Percentiles rank a stretch among this genome's conserved stretches.
Conservation (phyloP, 352 stramenopile species). For the Phytopythium boreale region DNA sequence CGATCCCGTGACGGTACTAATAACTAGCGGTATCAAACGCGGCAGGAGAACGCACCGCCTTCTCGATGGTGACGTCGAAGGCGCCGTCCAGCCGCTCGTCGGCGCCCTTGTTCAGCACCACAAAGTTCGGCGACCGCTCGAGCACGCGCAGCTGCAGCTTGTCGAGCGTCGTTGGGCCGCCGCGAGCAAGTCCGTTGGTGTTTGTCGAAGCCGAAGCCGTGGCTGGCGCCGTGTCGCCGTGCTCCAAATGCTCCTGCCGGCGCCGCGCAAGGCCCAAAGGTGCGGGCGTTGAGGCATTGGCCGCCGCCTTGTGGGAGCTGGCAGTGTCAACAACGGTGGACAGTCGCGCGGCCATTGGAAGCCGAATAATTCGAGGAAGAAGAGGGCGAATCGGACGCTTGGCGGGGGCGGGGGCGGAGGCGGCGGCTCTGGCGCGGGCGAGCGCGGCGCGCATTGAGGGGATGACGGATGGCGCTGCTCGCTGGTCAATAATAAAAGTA, state of each 20-base stretch:
- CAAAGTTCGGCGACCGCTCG: constrained; percentile 42
- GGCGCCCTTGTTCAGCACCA: constrained; percentile 78
- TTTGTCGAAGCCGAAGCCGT: neutral
- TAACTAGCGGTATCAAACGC: neutral
- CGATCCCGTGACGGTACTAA: too few relatives aligned
- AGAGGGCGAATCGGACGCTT: neutral
- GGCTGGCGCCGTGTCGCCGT: constrained; percentile 8
- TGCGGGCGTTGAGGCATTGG: neutral
- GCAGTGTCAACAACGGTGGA: neutral
- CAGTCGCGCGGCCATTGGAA: neutral
- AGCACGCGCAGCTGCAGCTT: constrained; percentile 57
- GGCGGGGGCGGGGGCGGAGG: neutral
- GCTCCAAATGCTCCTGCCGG: constrained; percentile 48
- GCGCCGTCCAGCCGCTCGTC: constrained; percentile 85
- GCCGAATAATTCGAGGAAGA: neutral
- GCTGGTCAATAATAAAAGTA: neutral
- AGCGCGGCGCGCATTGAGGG: neutral
- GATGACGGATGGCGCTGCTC: neutral
- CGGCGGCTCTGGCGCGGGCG: neutral
- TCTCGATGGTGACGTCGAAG: constrained; percentile 89
- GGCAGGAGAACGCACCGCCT: constrained; percentile 43
- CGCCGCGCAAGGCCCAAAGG: constrained; percentile 23
- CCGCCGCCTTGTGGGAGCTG: too few relatives aligned
- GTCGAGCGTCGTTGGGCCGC: constrained; percentile 49
- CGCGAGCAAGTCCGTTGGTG: constrained; percentile 15